Base-by-base conservation (phyloP, 176 grass and related monocot species). In the Elaeis guineensis region DNA sequence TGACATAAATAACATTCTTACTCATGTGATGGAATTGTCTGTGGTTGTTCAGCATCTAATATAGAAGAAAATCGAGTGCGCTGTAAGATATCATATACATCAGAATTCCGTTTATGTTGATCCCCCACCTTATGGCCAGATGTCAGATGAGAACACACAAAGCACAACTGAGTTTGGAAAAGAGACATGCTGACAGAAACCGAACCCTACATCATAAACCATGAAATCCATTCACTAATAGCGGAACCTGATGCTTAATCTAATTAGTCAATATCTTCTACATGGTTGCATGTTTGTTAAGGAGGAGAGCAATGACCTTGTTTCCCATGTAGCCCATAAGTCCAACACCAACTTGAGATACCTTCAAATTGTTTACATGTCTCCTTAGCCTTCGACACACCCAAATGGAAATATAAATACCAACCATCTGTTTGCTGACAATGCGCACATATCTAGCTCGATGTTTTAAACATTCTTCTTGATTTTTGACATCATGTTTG, bases 391-490 rank as follows among this genome's bases (percentile, higher is more conserved):
- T 81, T 58, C 28, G 57, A 66, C 67, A 82, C 39, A 79, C 72
- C 87, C 87, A 90, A 55, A 90, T 55, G 0, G 82, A 90, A 21
- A 90, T 71, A 66, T 85, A 77, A 60, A 90, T 59, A 21, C 87
- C 87, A 18, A 90, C 87, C 87, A 90, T 90, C 57, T 85, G 78
- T 54, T 90, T 90, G 59, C 78, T 72, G 61, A 79, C 75, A 65
- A 85, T 72, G 24, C 75, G 76, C 16, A 77, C 54, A 51, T 75
- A 90, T 57, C 72, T 72, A 57, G 63, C 39, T 52, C 7, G 17
- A 15, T 51, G 32, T 30, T 60, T 82, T 24, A 53, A 69, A 49
- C 16, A 61, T 52, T 59, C 24, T 52, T 49, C 28, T 20, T 58
- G 58, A 0, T 23, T 50, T 5, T 21, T 30, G 44, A 48, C 51